These are phyloP conservation scores for Vitellaria paradoxa DNA, from an alignment of 179 eudicot species.

Conservation along the genomic window DNA sequence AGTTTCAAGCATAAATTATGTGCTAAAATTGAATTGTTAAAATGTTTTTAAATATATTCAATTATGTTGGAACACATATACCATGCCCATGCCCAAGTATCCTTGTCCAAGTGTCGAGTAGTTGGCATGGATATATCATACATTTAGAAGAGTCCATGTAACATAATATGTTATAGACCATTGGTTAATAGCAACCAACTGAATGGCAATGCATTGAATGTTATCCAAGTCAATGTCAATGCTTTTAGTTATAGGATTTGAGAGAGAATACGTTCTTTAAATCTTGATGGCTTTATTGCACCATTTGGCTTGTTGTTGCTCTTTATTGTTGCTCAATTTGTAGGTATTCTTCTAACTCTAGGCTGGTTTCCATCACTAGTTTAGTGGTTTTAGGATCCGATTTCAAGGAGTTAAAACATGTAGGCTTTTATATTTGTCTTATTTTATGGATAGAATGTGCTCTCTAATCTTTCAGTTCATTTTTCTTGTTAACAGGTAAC, in stretches of 20 bases:
- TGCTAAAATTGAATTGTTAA: too few species aligned
- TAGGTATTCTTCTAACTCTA: background rate
- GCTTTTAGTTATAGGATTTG: background rate
- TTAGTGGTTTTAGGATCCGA: background rate
- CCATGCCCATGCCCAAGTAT: too few species aligned
- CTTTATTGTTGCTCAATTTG: background rate
- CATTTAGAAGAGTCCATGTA: too few species aligned
- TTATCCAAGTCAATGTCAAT: background rate
- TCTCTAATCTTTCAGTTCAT: background rate
- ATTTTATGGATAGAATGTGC: background rate
- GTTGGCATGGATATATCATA: too few species aligned
- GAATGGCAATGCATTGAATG: background rate
- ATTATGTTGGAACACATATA: too few species aligned
- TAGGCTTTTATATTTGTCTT: background rate
- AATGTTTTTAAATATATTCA: too few species aligned
- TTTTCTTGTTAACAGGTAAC: conserved; percentile 2
- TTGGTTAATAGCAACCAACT: background rate
- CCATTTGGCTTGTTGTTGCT: background rate
- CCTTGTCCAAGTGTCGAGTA: too few species aligned
- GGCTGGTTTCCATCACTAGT: background rate
- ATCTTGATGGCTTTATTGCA: background rate
- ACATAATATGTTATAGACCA: background rate
- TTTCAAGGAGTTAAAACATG: background rate
- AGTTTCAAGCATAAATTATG: too few species aligned
- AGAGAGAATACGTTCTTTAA: background rate